Base-by-base conservation (phyloP, 192 early-diverging fungal species). In the Borealophlyctis nickersoniae region DNA sequence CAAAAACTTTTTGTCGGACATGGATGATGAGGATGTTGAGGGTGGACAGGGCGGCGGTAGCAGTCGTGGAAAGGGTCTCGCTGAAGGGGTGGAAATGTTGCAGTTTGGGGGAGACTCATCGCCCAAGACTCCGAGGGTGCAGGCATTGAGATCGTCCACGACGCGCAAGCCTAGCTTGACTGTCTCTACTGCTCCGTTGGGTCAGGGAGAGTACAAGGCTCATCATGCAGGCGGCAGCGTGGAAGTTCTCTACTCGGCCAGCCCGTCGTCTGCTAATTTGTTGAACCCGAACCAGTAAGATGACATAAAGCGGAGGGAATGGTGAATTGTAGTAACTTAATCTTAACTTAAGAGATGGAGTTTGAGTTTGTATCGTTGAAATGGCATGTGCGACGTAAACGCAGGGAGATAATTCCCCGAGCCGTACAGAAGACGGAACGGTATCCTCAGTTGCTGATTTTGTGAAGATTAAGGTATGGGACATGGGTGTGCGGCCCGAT, bases 1-100 rank as follows among this genome's bases (percentile, higher is more conserved):
- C 32, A 65, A 66, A n/a, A 63, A 74, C 63, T 74, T 74, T 65
- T 33, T 65, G 60, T 45, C 59, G 2, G 67, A 69, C 50, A 56
- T 69, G 53, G 65, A 64, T 19, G 65, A 64, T 14, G 63, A 72
- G 45, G 70, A 61, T 24, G 64, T 45, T 45, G 48, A 22, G 9
- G 29, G 31, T 5, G 45, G 51, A 34, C 23, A 32, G 2, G 53
- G 24, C 2, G 57, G 57, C 29, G 36, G 49, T 55, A 59, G 53
- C 49, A 24, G 36, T 26, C 29, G 22, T 19, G 26, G 50, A 19
- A 29, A 49, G 49, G 66, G n/a, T 19, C 24, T 26, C 26, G 45
- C 13, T 50, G 62, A 56, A 13, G 55, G 13, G 4, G 65, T 66
- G 19, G 56, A 66, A 30, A 36, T 48, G 36, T 45, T 45, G 19